A percentile compares a stretch with the other conserved stretches of the same genome.
phyloP scores from a whole-genome alignment of 495 filamentous ascomycete species.

The Penicillium roqueforti region DNA sequence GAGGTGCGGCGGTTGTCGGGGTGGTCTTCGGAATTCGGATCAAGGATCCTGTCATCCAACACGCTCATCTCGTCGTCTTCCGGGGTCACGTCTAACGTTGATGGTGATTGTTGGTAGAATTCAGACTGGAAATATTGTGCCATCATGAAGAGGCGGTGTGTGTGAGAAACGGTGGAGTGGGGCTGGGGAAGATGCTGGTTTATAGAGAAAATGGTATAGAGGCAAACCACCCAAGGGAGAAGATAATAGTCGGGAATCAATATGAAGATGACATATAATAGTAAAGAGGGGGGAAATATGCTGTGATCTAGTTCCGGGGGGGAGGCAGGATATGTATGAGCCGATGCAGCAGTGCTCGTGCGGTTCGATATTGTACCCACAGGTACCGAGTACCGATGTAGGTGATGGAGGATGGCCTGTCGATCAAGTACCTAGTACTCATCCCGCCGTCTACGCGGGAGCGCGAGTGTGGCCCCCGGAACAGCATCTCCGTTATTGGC shows the following conservation, averaged over 20 bases:
- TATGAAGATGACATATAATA: slow-evolving; percentile 15
- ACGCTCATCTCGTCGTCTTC: slow-evolving; percentile 80
- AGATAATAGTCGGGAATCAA: slow-evolving; percentile 15
- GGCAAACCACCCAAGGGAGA: slow-evolving; percentile 10
- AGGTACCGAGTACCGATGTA: slow-evolving; percentile 14
- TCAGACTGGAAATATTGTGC: slow-evolving; percentile 49
- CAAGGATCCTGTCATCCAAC: slow-evolving; percentile 81
- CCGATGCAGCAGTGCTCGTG: slow-evolving; percentile 24
- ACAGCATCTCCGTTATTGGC: slow-evolving; percentile 36
- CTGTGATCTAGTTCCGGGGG: slow-evolving; percentile 17
- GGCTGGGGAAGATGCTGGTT: slow-evolving; percentile 15
- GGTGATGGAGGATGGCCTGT: slow-evolving; percentile 5
- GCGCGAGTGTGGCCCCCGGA: slow-evolving; percentile 17
- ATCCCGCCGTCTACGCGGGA: slow-evolving; percentile 38
- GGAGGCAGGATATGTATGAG: slow-evolving; percentile 23
- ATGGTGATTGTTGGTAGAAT: slow-evolving; percentile 58
- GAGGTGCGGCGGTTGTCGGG: slow-evolving; percentile 64
- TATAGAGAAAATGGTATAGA: slow-evolving; percentile 26
- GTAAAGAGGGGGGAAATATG: slow-evolving; percentile 11
- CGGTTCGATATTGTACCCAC: slow-evolving; percentile 5
- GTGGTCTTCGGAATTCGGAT: slow-evolving; percentile 65
- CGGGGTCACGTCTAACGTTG: slow-evolving; percentile 60
- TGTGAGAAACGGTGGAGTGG: slow-evolving; percentile 12
- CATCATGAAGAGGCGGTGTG: slow-evolving; percentile 38
- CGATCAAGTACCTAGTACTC: slow-evolving; percentile 17